phyloP scores from a whole-genome alignment of 768 basidiomycete species.

The Suillus variegatus region DNA sequence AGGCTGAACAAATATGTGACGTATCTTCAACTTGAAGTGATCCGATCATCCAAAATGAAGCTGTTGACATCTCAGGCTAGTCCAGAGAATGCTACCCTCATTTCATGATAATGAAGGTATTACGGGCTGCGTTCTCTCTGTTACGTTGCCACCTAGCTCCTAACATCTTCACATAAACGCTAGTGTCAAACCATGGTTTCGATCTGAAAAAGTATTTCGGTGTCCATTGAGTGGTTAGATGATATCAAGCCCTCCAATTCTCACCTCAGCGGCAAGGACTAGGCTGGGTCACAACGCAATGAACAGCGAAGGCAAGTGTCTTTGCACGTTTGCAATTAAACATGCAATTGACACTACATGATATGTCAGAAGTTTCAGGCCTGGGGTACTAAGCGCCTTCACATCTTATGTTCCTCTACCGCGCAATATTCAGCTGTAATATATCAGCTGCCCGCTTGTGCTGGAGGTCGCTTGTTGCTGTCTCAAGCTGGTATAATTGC shows the following conservation, averaged over 20 bases:
- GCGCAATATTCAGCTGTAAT: neutral
- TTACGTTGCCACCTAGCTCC: neutral
- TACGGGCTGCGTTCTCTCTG: neutral
- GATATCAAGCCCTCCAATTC: neutral
- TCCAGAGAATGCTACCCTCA: neutral
- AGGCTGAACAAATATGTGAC: neutral
- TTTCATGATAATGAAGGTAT: neutral
- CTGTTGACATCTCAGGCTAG: neutral
- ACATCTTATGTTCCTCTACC: neutral
- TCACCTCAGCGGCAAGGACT: neutral
- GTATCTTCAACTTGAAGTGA: neutral
- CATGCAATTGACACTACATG: neutral
- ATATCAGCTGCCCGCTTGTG: neutral
- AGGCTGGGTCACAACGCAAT: no score
- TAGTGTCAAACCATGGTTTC: neutral
- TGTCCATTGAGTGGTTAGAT: neutral
- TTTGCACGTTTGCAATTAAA: neutral
- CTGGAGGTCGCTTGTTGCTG: neutral
- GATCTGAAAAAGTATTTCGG: neutral
- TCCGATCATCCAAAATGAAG: neutral
- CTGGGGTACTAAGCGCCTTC: no score
- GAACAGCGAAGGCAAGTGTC: neutral
- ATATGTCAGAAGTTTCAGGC: neutral
- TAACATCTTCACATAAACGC: neutral
- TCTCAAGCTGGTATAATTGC: neutral